Base-by-base conservation (phyloP, 2,329 filamentous ascomycete genomes). In the Myriosclerotinia scirpicola region DNA sequence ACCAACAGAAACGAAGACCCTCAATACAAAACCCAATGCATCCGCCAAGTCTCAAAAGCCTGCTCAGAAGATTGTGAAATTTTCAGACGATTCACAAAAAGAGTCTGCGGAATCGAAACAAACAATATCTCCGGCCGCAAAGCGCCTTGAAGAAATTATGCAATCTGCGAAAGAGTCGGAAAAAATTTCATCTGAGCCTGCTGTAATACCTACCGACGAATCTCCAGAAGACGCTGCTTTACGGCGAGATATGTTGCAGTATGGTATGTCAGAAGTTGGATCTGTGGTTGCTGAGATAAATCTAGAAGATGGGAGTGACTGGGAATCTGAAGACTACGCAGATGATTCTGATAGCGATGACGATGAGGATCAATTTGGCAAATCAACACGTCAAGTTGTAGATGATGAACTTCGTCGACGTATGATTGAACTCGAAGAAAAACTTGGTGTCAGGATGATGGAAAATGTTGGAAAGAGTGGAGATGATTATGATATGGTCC, bases 201-300 rank as follows among this genome's bases (percentile, higher is more conserved):
- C 87, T 0, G 80, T 92, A 15, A 84, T 90, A 17, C 90, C 92
- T 1, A 83, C 88, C 1, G 84, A 90, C 62, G 95, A 99, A 73
- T 86, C 89, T 0, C 82, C 85, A 15, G 93, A 96, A 71, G 94
- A 97, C 69, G 90, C 92, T 5, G 84, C 84, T 42, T 78, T 97
- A 34, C 88, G 95, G 7, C 86, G 89, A 67, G 89, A 97, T 74
- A 98, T 99, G 93, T 83, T 98, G 9, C 85, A 91, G 69, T 99
- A 98, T 75, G 89, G 91, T 69, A 81, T 97, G 78, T 89, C 90
- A 54, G 94, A 98, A 77, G 89, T 99, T 67, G 92, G 93, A 5
- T 87, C 92, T 48, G 91, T 99, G 3, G 95, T 99, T 20, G 95
- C 95, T 20, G 93, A 98, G 78, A 84, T 99, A 55, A 87, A 96